Evolutionary conservation across 2,329 filamentous ascomycete species (phyloP).

Genomic region (Aspergillus ochraceus): DNA sequence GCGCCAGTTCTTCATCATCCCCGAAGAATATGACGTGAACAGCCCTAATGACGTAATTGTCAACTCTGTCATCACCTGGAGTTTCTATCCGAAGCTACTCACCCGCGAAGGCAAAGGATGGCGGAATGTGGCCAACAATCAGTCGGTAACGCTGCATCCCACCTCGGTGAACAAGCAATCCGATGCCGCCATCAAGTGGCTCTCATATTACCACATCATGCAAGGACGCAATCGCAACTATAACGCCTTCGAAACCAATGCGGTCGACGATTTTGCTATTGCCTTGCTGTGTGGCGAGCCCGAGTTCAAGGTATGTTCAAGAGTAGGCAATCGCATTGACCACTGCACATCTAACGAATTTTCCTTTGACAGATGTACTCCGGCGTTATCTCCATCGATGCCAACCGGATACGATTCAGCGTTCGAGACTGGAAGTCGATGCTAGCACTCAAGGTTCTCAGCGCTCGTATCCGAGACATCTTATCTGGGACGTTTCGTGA

Average conservation of each 20-base stretch:
- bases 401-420: constrained; percentile 80
- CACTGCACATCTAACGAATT: background rate
- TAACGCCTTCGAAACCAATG: constrained; percentile 86
- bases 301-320: constrained; percentile 69
- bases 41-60: constrained; percentile 78
- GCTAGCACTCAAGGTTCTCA: constrained; percentile 81
- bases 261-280: constrained; percentile 78
- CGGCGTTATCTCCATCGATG: constrained; percentile 82
- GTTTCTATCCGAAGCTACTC: constrained; percentile 92
- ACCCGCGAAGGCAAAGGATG: constrained; percentile 81
- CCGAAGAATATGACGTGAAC: constrained; percentile 70
- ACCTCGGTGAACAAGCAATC: constrained; percentile 80
- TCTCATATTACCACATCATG: constrained; percentile 98
- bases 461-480: constrained; percentile 72
- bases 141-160: constrained; percentile 81
- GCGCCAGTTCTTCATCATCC: constrained; percentile 80
- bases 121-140: constrained; percentile 90
- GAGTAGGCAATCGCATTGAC: background rate
- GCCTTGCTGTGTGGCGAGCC: constrained; percentile 84
- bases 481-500: constrained; percentile 65
- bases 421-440: constrained; percentile 87
- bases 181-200: constrained; percentile 63
- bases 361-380: constrained; percentile 66
- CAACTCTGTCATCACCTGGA: constrained; percentile 83
- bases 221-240: constrained; percentile 77